A percentile compares a stretch with the other conserved stretches of the same genome.
phyloP scores from a whole-genome alignment of 176 grass and related monocot species.

The Paspalum notatum region DNA sequence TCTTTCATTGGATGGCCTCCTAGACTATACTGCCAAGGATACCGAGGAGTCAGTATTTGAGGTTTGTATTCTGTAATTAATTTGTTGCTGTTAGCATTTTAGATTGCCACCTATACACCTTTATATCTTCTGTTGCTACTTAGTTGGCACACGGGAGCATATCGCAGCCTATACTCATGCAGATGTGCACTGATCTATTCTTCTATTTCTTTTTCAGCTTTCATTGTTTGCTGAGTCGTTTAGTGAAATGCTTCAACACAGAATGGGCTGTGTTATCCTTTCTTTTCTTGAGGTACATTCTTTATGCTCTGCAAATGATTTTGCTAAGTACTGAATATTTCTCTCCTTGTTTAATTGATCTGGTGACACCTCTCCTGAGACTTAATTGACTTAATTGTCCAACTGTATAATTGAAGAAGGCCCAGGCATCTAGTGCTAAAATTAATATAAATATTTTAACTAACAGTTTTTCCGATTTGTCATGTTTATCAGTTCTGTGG shows the following conservation, averaged over 20 bases:
- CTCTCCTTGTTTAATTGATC: constrained; percentile 1
- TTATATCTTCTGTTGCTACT: constrained; percentile 1
- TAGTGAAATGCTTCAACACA: constrained; percentile 97
- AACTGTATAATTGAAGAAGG: neutral
- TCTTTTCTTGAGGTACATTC: constrained; percentile 94
- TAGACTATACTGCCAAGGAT: constrained; percentile 96
- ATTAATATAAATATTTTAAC: neutral
- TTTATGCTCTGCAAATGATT: constrained; percentile 30
- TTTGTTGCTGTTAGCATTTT: constrained; percentile 15
- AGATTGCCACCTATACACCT: neutral
- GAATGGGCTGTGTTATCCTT: constrained; percentile 85
- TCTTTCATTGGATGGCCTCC: constrained; percentile 87
- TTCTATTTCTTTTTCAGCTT: constrained; percentile 65
- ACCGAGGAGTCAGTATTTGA: constrained; percentile 94
- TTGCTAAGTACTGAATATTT: neutral
- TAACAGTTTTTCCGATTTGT: neutral
- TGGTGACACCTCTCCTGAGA: neutral
- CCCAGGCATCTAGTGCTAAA: neutral
- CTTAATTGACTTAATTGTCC: neutral
- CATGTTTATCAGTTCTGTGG: neutral
- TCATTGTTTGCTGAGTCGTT: constrained; percentile 95
- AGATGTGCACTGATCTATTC: constrained; percentile 18
- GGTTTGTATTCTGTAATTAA: constrained; percentile 51
- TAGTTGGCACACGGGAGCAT: neutral
- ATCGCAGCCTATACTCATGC: neutral